Percentiles rank a stretch among this genome's conserved stretches.
These are phyloP conservation scores for Leccinum fibrillosum DNA, from an alignment of 768 basidiomycete species.

Conservation along the genomic window DNA sequence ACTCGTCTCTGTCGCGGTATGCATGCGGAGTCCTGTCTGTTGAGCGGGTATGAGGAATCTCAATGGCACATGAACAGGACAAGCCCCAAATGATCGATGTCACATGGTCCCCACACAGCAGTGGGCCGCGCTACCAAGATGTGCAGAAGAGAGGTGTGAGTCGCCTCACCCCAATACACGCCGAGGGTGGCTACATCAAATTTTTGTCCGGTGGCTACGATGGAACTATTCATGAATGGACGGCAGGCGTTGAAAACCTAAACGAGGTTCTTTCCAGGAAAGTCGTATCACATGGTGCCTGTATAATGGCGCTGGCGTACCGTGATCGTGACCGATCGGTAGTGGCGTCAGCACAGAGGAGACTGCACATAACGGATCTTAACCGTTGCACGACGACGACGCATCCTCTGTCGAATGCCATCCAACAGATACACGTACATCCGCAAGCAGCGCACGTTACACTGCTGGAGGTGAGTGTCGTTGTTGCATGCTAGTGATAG, in stretches of 20 bases:
- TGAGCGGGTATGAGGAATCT: conserved; percentile 20
- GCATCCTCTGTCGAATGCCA: conserved; percentile 35
- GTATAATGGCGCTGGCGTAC: conserved; percentile 39
- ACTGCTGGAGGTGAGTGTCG: conserved; percentile 44
- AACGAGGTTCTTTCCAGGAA: conserved; percentile 24
- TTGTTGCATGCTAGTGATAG: conserved; percentile 10
- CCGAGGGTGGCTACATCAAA: conserved; percentile 27
- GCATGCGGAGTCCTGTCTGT: conserved; percentile 26
- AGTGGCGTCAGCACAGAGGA: conserved; percentile 35
- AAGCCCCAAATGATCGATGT: conserved; percentile 32
- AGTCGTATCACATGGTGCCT: conserved; percentile 30
- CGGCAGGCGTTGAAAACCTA: conserved; percentile 19
- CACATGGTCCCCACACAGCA: conserved; percentile 32
- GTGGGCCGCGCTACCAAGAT: conserved; percentile 22
- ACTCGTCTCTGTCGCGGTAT: conserved; percentile 34
- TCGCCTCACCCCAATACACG: conserved; percentile 40
- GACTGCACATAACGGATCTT: conserved; percentile 38
- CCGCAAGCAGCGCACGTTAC: conserved; percentile 41
- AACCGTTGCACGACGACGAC: conserved; percentile 29
- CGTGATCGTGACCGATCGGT: conserved; percentile 32
- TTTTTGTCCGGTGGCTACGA: conserved; percentile 52
- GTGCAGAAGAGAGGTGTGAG: conserved; percentile 35
- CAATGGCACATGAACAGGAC: conserved; percentile 27
- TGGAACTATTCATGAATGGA: conserved; percentile 42
- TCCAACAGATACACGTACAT: conserved; percentile 46